Evolutionary conservation across 495 filamentous ascomycete genomes (phyloP).

Genomic region (Hypoxylon subgilvum): DNA sequence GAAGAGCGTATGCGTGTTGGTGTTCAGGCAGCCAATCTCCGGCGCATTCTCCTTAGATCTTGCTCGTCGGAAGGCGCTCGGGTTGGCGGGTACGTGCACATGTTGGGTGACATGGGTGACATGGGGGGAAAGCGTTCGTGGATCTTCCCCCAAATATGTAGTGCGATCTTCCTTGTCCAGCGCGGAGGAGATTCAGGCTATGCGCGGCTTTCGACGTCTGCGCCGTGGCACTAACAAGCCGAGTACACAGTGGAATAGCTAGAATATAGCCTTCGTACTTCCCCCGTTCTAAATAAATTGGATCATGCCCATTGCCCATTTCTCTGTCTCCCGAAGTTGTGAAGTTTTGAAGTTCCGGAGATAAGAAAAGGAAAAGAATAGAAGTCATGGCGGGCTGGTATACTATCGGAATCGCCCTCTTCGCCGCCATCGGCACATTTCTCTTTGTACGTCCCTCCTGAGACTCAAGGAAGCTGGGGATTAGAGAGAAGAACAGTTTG

Average conservation of each 20-base stretch:
- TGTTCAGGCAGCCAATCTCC: not conserved
- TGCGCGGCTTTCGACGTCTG: constrained; percentile 13
- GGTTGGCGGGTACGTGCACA: constrained; percentile 19
- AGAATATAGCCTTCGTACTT: constrained; percentile 14
- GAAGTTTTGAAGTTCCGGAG: constrained; percentile 1
- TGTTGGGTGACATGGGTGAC: no score
- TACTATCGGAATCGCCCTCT: constrained; percentile 57
- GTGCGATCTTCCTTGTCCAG: constrained; percentile 15
- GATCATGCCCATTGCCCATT: constrained; percentile 2
- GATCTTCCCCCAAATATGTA: constrained; percentile 6
- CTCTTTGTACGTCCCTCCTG: constrained; percentile 54
- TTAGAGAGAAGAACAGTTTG: constrained; percentile 1
- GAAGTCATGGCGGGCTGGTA: constrained; percentile 34
- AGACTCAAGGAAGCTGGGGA: not conserved
- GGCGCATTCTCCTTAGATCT: not conserved
- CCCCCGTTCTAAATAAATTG: not conserved
- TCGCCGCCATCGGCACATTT: constrained; percentile 64
- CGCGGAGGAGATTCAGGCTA: constrained; percentile 29
- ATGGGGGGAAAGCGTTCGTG: constrained; percentile 2
- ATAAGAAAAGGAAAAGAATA: constrained; percentile 1
- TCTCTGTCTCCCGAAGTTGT: not conserved
- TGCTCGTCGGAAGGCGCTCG: not conserved
- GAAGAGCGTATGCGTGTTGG: constrained; percentile 1
- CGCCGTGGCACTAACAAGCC: constrained; percentile 5
- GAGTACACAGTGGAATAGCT: constrained; percentile 16